Conservation (phyloP, 1,139 yeast genomes). For the Suhomyces bribrorum region DNA sequence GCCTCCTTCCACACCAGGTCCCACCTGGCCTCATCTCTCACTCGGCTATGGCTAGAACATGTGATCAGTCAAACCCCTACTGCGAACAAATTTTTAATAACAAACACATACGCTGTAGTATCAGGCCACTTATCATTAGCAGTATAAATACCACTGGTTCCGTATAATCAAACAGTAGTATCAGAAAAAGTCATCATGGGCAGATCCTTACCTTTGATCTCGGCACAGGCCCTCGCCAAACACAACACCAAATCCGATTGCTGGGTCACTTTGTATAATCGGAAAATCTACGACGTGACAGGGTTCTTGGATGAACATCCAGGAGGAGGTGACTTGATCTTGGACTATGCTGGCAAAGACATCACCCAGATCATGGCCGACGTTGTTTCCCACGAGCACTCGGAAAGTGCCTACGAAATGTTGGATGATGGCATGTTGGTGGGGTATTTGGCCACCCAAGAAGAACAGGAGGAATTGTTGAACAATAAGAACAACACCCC, state of each 20-base stretch:
- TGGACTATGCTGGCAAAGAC: conserved; percentile 82
- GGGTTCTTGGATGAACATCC: conserved; percentile 82
- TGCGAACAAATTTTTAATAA: conserved; percentile 2
- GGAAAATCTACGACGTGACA: conserved; percentile 84
- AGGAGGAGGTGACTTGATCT: conserved; percentile 75
- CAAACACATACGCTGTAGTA: conserved; percentile 2
- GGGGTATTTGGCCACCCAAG: conserved; percentile 48
- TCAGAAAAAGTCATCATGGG: conserved; percentile 7
- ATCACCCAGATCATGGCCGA: conserved; percentile 80
- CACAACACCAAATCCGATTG: conserved; percentile 59
- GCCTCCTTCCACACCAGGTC: not conserved
- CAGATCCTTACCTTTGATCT: conserved; percentile 36
- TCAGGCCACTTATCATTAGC: conserved; percentile 8
- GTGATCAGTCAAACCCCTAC: not conserved
- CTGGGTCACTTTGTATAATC: conserved; percentile 72
- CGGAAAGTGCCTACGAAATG: conserved; percentile 87
- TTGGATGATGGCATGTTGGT: conserved; percentile 68
- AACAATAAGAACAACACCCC: conserved; percentile 44
- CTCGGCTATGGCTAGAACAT: not conserved
- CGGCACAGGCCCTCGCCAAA: conserved; percentile 41
- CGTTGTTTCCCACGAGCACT: conserved; percentile 66
- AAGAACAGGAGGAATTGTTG: conserved; percentile 45
- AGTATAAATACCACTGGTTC: not conserved
- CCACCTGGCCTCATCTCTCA: conserved; percentile 1
- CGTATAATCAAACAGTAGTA: not conserved